A percentile compares a stretch with the other conserved stretches of the same genome.
These are phyloP conservation scores for Cladophialophora exuberans DNA, from an alignment of 2,329 filamentous ascomycete species.

Conservation along the genomic window DNA sequence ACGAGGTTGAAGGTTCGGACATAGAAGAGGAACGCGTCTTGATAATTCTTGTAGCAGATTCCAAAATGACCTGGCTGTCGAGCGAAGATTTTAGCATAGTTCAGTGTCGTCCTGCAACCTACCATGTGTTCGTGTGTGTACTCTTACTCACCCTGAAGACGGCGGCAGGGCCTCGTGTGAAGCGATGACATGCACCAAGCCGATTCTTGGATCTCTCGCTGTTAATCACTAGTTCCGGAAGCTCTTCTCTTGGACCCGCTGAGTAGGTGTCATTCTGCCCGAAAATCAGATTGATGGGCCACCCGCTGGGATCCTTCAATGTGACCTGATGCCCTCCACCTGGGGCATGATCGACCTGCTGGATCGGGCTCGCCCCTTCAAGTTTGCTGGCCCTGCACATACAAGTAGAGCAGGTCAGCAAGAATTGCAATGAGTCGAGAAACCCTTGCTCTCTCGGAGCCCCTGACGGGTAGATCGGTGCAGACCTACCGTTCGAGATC, in stretches of 20 bases:
- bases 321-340: slow-evolving; percentile 32
- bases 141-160: slow-evolving; percentile 44
- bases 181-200: slow-evolving; percentile 43
- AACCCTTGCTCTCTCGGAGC: neutral
- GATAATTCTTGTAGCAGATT: slow-evolving; percentile 42
- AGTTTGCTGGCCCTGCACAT: neutral
- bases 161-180: slow-evolving; percentile 51
- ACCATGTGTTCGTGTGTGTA: neutral
- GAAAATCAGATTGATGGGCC: slow-evolving; percentile 31
- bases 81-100: too few relatives aligned
- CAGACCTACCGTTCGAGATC: slow-evolving; percentile 43
- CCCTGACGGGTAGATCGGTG: neutral
- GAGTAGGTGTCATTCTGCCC: neutral
- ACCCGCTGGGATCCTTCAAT: slow-evolving; percentile 31
- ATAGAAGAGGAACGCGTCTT: slow-evolving; percentile 46
- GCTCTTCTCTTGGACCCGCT: neutral
- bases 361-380: slow-evolving; percentile 1
- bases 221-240: neutral
- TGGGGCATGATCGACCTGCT: slow-evolving; percentile 28
- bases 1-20: slow-evolving; percentile 51
- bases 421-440: neutral
- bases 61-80: slow-evolving; percentile 50
- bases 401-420: too few relatives aligned
- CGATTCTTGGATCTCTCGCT: slow-evolving; percentile 38
- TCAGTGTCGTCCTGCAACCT: too few relatives aligned